Evolutionary conservation across 768 basidiomycete species (phyloP), one percentile per base, ranked within the genome.

Genomic region (Lactifluus subvellereus): DNA sequence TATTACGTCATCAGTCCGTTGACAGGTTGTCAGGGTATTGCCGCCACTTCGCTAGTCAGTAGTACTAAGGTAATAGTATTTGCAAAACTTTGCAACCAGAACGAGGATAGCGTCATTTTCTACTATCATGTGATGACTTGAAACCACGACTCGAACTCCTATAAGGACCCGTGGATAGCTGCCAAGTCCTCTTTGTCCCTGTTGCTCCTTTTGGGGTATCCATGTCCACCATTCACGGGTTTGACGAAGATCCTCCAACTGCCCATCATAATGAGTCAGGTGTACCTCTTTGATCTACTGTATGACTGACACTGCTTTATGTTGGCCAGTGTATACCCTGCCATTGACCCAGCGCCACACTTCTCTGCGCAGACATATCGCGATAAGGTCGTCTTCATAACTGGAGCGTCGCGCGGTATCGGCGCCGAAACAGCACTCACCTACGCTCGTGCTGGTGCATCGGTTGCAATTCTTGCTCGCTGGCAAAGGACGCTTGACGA

Each of bases 321-420:
- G 9, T 56, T 18, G 40, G 38, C 22, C 56, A 62, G 61, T 13
- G 56, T 59, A 10, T 59, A 59, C 57, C 62, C 57, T 13, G 20
- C 51, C n/a, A 63, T 59, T 51, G 35, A 58, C 18, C 57, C 52
- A n/a, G 57, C 43, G 3, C 20, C 37, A 0, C 27, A 32, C 20
- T 54, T 33, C 30, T 42, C 50, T n/a, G 40, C 27, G n/a, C 30
- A 59, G 56, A 65, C 64, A 22, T 66, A 62, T 50, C 58, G 54
- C 27, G 67, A 58, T 7, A 64, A 67, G 48, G 65, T 69, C 45
- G 69, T 68, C 9, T 52, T 68, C 32, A 45, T 70, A 32, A 63
- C 67, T 4, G 69, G 69, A 13, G 65, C 66, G 4, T 66, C 61
- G 6, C 59, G 59, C n/a, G 69, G 69, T 27, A 68, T 70, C 32